A percentile compares a stretch with the other conserved stretches of the same genome.
phyloP scores from a whole-genome alignment of 257 asterid genomes.

The Nicotiana tabacum region DNA sequence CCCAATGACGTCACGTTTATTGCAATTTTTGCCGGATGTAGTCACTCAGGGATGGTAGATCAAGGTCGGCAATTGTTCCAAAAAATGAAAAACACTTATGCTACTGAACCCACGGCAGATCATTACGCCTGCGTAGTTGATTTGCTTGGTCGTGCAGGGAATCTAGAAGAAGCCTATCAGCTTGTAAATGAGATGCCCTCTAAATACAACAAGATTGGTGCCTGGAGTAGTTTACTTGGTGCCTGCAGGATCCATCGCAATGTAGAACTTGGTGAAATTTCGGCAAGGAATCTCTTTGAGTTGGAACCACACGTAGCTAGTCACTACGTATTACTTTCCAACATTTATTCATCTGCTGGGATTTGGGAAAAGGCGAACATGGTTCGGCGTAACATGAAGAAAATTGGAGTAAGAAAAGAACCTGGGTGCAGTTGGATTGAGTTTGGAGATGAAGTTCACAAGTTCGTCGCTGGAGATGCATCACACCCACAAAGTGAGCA shows the following conservation, averaged over 20 bases:
- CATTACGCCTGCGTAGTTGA: slow-evolving; percentile 80
- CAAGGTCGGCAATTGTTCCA: slow-evolving; percentile 58
- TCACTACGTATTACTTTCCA: slow-evolving; percentile 74
- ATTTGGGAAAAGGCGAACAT: slow-evolving; percentile 63
- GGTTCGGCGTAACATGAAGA: slow-evolving; percentile 63
- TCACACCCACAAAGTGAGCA: slow-evolving; percentile 57
- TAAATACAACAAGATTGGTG: slow-evolving; percentile 45
- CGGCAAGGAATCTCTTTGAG: slow-evolving; percentile 56
- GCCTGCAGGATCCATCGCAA: slow-evolving; percentile 69
- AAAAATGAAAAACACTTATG: slow-evolving; percentile 47
- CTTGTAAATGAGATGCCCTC: slow-evolving; percentile 49
- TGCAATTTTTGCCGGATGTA: slow-evolving; percentile 70
- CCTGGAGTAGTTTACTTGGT: slow-evolving; percentile 86
- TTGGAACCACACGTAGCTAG: slow-evolving; percentile 76
- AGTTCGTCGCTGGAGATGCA: slow-evolving; percentile 72
- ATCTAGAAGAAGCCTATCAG: slow-evolving; percentile 56
- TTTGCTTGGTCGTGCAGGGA: slow-evolving; percentile 85
- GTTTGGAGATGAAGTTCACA: slow-evolving; percentile 57
- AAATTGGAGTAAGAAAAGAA: slow-evolving; percentile 63
- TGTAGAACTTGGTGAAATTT: slow-evolving; percentile 64
- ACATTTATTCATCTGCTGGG: slow-evolving; percentile 69
- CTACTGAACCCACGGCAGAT: slow-evolving; percentile 59
- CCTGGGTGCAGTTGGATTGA: slow-evolving; percentile 92
- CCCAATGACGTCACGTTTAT: slow-evolving; percentile 72
- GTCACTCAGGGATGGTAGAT: slow-evolving; percentile 83